Conservation (phyloP, 163 green algal genomes). For the Chlorella variabilis region DNA sequence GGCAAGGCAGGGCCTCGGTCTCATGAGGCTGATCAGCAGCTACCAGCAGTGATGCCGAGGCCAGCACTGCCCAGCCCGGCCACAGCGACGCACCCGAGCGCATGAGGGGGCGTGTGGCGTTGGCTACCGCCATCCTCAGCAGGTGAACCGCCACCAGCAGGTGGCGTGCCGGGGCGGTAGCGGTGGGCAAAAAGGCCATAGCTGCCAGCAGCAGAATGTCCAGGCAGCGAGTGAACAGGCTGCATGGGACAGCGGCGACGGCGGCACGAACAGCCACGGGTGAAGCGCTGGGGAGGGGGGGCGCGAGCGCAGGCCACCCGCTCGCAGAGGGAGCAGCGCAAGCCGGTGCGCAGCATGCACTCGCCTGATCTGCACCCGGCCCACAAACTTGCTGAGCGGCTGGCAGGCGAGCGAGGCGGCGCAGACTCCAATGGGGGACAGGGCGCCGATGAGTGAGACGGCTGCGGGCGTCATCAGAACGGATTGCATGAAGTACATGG, state of each 20-base stretch:
- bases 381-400: constrained; percentile 27
- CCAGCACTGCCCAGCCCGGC: no score
- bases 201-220: constrained; percentile 54
- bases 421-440: constrained; percentile 34
- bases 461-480: constrained; percentile 33
- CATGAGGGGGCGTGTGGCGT: constrained; percentile 55
- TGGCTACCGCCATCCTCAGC: constrained; percentile 51
- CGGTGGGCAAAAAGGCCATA: constrained; percentile 54
- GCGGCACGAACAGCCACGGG: no score
- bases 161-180: not conserved
- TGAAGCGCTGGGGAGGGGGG: no score
- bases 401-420: constrained; percentile 36
- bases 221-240: constrained; percentile 40
- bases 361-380: constrained; percentile 44
- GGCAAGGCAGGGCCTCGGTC: not conserved
- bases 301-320: no score
- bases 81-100: constrained; percentile 5
- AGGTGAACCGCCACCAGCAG: constrained; percentile 52
- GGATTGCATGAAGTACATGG: constrained; percentile 62
- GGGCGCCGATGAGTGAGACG: constrained; percentile 38
- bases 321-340: not conserved
- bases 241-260: not conserved
- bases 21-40: no score
- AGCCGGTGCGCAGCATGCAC: not conserved
- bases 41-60: no score